Evolutionary conservation across 257 asterid genomes (phyloP).

Genomic region (Phtheirospermum japonicum): DNA sequence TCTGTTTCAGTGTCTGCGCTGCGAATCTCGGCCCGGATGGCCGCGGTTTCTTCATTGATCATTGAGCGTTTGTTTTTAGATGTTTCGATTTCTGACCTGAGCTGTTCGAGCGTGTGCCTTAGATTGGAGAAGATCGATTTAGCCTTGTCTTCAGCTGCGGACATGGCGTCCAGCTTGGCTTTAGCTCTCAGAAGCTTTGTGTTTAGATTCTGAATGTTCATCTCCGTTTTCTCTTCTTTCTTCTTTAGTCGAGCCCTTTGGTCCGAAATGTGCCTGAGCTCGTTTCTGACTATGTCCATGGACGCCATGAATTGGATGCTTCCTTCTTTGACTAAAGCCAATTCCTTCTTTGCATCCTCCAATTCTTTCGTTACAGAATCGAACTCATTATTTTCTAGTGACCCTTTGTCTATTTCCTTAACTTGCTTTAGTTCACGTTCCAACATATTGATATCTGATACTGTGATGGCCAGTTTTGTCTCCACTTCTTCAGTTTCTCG

Average conservation of each 20-base stretch:
- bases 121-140: slow-evolving; percentile 50
- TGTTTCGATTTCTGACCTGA: slow-evolving; percentile 50
- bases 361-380: slow-evolving; percentile 45
- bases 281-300: slow-evolving; percentile 61
- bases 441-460: slow-evolving; percentile 50
- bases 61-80: slow-evolving; percentile 42
- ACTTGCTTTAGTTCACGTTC: slow-evolving; percentile 50
- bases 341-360: slow-evolving; percentile 49
- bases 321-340: slow-evolving; percentile 47
- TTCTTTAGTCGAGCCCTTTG: slow-evolving; percentile 48
- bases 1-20: slow-evolving; percentile 54
- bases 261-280: slow-evolving; percentile 50
- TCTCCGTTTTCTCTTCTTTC: slow-evolving; percentile 55
- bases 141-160: slow-evolving; percentile 57
- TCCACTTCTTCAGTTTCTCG: slow-evolving; percentile 44
- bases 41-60: slow-evolving; percentile 48
- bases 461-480: slow-evolving; percentile 43
- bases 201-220: slow-evolving; percentile 53
- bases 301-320: slow-evolving; percentile 77
- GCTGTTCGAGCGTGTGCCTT: slow-evolving; percentile 47
- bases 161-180: slow-evolving; percentile 58
- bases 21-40: slow-evolving; percentile 46
- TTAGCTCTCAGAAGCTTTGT: slow-evolving; percentile 66
- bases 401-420: slow-evolving; percentile 41
- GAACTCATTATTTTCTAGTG: slow-evolving; percentile 25